Conservation (phyloP, 2,329 filamentous ascomycete genomes). For the Fusarium sororula region DNA sequence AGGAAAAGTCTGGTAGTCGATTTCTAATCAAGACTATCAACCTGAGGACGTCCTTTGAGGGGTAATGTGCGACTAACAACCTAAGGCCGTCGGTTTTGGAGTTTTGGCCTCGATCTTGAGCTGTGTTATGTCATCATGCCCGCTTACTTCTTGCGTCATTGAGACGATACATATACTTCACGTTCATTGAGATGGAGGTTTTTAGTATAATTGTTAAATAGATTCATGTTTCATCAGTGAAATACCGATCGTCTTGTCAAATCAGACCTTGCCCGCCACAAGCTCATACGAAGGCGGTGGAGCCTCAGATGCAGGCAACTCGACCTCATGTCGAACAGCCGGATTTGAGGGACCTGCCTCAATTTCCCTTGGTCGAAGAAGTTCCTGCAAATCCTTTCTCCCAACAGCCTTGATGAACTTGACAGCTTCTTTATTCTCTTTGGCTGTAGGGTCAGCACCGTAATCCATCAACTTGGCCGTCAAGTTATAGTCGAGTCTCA, state of each 20-base stretch:
- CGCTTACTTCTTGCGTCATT: not conserved
- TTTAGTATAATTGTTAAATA: no score
- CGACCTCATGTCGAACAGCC: no score
- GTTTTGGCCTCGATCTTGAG: not conserved
- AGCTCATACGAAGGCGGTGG: constrained; percentile 8
- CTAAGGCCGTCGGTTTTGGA: constrained; percentile 16
- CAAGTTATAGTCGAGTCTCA: constrained; percentile 4
- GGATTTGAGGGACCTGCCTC: not conserved
- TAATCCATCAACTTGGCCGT: not conserved
- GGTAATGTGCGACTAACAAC: constrained; percentile 15
- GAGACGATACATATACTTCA: not conserved
- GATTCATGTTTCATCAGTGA: accelerated
- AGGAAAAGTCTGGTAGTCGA: not conserved
- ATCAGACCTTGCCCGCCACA: not conserved
- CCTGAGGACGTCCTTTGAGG: constrained; percentile 30
- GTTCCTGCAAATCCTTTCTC: not conserved
- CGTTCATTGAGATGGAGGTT: no score
- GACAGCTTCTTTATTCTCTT: not conserved
- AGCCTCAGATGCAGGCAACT: not conserved
- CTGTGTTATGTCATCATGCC: not conserved
- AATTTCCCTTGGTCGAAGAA: not conserved
- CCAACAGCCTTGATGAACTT: constrained; percentile 5
- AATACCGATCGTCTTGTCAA: not conserved
- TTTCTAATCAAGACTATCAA: constrained; percentile 18
- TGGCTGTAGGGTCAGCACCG: not conserved